Conservation (phyloP, 805 yeast species). For the Kodamaea hsintzibuensis region DNA sequence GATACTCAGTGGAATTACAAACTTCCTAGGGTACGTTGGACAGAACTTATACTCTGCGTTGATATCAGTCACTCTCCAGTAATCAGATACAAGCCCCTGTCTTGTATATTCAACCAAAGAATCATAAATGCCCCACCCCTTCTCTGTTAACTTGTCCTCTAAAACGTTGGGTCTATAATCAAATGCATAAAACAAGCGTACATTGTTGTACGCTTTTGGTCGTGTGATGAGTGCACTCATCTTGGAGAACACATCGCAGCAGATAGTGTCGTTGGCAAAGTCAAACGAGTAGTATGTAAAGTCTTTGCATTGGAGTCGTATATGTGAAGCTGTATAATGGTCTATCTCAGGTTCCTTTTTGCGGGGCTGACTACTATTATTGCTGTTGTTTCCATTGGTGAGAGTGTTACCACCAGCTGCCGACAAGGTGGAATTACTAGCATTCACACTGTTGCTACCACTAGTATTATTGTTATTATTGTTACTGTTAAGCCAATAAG, state of each 20-base stretch:
- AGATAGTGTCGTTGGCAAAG: conserved; percentile 56
- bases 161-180: conserved; percentile 72
- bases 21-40: conserved; percentile 67
- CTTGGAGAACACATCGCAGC: conserved; percentile 72
- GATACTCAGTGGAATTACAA: conserved; percentile 73
- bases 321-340: conserved; percentile 47
- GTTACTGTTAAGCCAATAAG: conserved; percentile 36
- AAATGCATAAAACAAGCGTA: conserved; percentile 67
- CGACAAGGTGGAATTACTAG: background rate
- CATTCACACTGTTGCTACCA: conserved; percentile 10
- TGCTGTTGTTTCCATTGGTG: conserved; percentile 10
- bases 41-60: conserved; percentile 69
- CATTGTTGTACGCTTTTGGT: conserved; percentile 47
- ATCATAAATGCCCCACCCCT: conserved; percentile 76
- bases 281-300: conserved; percentile 80
- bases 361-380: conserved; percentile 7
- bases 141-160: conserved; percentile 49
- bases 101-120: conserved; percentile 66
- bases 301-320: conserved; percentile 80
- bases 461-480: conserved; percentile 13
- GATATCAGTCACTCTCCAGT: conserved; percentile 72
- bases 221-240: conserved; percentile 65
- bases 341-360: conserved; percentile 23
- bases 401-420: conserved; percentile 1
- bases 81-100: conserved; percentile 56